Conservation (phyloP, 202 grass and related monocot genomes). For the Alloteropsis angusta region DNA sequence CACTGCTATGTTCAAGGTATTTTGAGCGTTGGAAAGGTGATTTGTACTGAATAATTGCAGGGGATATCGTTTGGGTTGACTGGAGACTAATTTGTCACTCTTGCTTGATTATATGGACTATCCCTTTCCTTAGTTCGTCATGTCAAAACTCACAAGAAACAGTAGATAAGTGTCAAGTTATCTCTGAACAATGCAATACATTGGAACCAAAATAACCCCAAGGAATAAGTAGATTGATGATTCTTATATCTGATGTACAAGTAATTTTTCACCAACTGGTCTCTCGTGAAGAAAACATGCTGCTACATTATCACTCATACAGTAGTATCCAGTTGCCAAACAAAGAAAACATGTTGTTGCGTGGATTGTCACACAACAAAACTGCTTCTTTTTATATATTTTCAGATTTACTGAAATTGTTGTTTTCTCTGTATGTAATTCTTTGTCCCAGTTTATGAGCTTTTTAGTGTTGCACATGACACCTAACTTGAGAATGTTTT, state of each 20-base stretch:
- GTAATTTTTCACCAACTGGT: background rate
- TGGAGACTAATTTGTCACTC: background rate
- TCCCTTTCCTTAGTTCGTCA: background rate
- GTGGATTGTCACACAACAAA: background rate
- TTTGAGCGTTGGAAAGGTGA: background rate
- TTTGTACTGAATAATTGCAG: background rate
- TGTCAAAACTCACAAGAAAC: background rate
- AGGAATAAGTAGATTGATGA: background rate
- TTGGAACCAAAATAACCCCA: background rate
- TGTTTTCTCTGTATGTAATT: background rate
- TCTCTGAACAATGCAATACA: background rate
- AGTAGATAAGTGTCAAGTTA: background rate
- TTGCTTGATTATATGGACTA: background rate
- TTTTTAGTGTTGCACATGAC: background rate
- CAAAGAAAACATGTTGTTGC: too few species aligned
- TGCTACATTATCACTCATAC: background rate
- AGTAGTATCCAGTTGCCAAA: background rate
- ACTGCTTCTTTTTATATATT: background rate
- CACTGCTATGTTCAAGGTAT: too few species aligned
- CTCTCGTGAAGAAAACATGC: background rate
- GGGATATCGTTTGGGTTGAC: background rate
- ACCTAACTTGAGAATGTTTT: background rate
- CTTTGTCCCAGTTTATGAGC: background rate
- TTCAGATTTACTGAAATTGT: background rate
- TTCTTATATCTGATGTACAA: background rate